Percentiles rank a stretch among this genome's conserved stretches.
These are phyloP conservation scores for Phyllostachys edulis DNA, from an alignment of 176 grass and related monocot species.

Conservation along the genomic window DNA sequence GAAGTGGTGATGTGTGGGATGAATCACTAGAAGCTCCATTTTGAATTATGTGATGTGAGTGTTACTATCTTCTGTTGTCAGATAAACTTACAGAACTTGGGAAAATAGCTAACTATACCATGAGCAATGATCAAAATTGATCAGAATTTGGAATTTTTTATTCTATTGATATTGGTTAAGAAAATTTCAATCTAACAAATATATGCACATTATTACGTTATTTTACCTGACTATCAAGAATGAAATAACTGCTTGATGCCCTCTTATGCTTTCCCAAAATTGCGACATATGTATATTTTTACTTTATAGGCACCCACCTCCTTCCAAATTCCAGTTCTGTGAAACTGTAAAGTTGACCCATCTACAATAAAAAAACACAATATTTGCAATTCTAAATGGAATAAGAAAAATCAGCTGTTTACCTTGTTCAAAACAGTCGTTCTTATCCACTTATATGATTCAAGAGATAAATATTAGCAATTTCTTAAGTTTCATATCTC, in stretches of 20 bases:
- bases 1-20: slow-evolving; percentile 99
- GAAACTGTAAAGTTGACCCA: background rate
- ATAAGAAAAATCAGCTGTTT: background rate
- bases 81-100: slow-evolving; percentile 4
- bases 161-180: background rate
- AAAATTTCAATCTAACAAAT: background rate
- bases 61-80: background rate
- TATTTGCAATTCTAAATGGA: background rate
- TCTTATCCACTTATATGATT: background rate
- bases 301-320: background rate
- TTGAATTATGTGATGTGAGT: slow-evolving; percentile 75
- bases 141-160: background rate
- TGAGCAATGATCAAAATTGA: background rate
- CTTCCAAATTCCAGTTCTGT: background rate
- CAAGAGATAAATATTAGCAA: background rate
- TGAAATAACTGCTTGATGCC: background rate
- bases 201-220: background rate
- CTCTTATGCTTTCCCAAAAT: background rate
- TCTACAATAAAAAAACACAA: background rate
- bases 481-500: background rate
- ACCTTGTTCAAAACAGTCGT: background rate
- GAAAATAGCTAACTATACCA: background rate
- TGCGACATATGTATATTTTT: background rate
- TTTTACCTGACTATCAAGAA: background rate
- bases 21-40: slow-evolving; percentile 96